phyloP scores from a whole-genome alignment of 2,329 filamentous ascomycete genomes.

The Monosporascus sp. region DNA sequence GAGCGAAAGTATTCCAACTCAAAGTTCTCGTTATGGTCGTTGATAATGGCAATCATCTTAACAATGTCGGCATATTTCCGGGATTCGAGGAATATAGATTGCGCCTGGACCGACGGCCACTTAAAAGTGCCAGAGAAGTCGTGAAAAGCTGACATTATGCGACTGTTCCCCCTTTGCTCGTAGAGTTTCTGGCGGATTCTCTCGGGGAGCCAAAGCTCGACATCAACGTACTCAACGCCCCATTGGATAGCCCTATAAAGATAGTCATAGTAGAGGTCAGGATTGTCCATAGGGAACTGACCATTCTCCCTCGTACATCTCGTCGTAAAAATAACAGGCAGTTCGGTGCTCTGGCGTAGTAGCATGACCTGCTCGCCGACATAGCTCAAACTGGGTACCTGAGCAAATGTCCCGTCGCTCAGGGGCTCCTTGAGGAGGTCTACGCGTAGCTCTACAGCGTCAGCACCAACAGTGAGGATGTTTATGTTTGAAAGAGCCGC shows the following conservation, averaged over 20 bases:
- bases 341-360: constrained; percentile 73
- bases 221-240: constrained; percentile 87
- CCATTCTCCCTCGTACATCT: constrained; percentile 79
- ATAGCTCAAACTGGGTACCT: constrained; percentile 74
- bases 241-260: constrained; percentile 81
- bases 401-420: constrained; percentile 54
- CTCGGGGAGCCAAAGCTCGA: constrained; percentile 82
- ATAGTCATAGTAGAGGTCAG: constrained; percentile 69
- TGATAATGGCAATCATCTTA: constrained; percentile 85
- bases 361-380: constrained; percentile 85
- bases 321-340: constrained; percentile 88
- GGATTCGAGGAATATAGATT: constrained; percentile 66
- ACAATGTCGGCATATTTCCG: constrained; percentile 76
- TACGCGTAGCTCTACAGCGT: constrained; percentile 80
- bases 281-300: constrained; percentile 78
- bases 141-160: constrained; percentile 88
- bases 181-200: constrained; percentile 64
- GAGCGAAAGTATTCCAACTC: constrained; percentile 87
- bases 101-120: constrained; percentile 71
- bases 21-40: constrained; percentile 80
- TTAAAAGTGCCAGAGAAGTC: constrained; percentile 82
- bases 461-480: constrained; percentile 80
- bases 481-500: constrained; percentile 80
- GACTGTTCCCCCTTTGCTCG: constrained; percentile 69
- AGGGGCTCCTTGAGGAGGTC: constrained; percentile 73